A percentile compares a stretch with the other conserved stretches of the same genome.
These are phyloP conservation scores for Austroboletus rostrupii DNA, from an alignment of 1,284 basidiomycete species.

Conservation along the genomic window DNA sequence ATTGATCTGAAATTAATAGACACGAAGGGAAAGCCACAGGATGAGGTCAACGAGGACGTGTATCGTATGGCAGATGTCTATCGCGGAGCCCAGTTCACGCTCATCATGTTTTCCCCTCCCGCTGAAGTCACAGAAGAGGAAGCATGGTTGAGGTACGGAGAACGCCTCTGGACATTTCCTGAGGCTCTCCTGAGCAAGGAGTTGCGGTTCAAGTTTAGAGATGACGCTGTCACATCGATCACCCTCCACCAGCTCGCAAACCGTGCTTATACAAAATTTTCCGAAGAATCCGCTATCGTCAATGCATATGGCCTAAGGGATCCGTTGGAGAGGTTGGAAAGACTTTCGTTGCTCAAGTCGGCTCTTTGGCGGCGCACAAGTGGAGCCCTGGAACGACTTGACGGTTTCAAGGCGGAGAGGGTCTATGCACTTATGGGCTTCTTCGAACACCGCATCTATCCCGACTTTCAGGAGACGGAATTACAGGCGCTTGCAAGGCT, in stretches of 20 bases:
- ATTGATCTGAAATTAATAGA: conserved; percentile 17
- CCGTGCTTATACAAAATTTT: conserved; percentile 15
- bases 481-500: conserved; percentile 23
- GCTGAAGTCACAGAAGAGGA: neutral
- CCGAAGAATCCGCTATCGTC: conserved; percentile 23
- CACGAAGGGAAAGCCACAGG: neutral
- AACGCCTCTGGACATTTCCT: conserved; percentile 30
- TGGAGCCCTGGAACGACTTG: neutral
- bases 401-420: conserved; percentile 13
- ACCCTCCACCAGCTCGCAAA: conserved; percentile 26
- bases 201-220: conserved; percentile 11
- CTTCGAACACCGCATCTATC: conserved; percentile 26
- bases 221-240: conserved; percentile 12
- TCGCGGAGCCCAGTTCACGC: conserved; percentile 23
- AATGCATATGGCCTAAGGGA: conserved; percentile 22
- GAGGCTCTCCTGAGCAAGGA: conserved; percentile 3
- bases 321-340: conserved; percentile 26
- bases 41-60: conserved; percentile 18
- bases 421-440: conserved; percentile 30
- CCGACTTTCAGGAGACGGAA: conserved; percentile 18
- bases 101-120: conserved; percentile 19
- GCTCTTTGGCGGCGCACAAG: conserved; percentile 22
- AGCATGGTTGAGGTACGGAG: conserved; percentile 19
- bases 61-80: conserved; percentile 31
- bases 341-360: conserved; percentile 20